Evolutionary conservation across 2,329 filamentous ascomycete genomes (phyloP), one percentile per base, ranked within the genome.

Genomic region (Fusarium duplospermum): DNA sequence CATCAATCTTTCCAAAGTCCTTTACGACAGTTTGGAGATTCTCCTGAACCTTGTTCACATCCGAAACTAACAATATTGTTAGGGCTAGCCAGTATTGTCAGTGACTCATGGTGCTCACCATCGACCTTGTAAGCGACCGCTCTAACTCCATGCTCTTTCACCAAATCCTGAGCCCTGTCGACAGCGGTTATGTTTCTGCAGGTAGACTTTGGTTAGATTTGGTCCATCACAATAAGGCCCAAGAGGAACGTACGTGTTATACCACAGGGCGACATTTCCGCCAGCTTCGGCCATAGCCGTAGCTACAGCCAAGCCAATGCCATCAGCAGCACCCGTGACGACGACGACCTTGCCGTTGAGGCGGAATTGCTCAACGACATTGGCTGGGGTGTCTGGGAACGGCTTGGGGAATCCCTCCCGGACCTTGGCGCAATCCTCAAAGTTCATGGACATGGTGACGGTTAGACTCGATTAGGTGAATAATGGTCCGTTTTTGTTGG

Each of bases 201-300:
- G 81, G 79, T 24, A 7, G 14, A 8, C 14, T 16, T 36, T 36
- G 35, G 20, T 45, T 13, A 45, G 20, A 45, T 13, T 45, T 45
- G 20, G 3, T 45, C 7, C 8, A 22, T 13, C 14, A 13, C 42
- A 24, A 45, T 7, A 22, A 45, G 42, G 13, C 11, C 13, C 42
- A 45, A 7, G 13, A 14, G 20, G 13, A 5, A 16, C 42, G 13
- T 45, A 45, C 42, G 42, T 24, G 42, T 45, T 45, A 52, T 82
- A 82, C 77, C 76, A 79, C 6, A 82, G 60, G 0, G 72, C 86
- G 24, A 87, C 82, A 52, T 83, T 59, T 1, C 80, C 86, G 0
- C 81, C 81, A 1, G 85, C 86, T 63, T 87, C 86, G 2, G 85
- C 85, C 78, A 86, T 84, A 1, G 82, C 84, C 64, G 87, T 83